A percentile compares a stretch with the other conserved stretches of the same genome.
These are phyloP conservation scores for Komagataella phaffii DNA, from an alignment of 805 yeast genomes.

Conservation along the genomic window DNA sequence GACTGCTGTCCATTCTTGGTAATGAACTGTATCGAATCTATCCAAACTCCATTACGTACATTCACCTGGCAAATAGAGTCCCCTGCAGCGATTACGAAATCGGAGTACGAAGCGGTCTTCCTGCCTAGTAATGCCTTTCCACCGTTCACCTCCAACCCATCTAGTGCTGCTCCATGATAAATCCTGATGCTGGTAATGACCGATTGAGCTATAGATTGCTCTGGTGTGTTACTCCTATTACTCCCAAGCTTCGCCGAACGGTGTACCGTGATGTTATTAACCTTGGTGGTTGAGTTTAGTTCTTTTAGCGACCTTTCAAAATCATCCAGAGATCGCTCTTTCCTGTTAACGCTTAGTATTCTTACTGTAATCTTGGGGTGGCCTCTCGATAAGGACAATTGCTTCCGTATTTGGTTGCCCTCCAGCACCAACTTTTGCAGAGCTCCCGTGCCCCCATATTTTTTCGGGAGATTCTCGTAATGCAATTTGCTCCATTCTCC, in stretches of 20 bases:
- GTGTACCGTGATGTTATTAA: constrained; percentile 5
- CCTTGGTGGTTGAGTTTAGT: constrained; percentile 5
- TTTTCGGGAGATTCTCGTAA: constrained; percentile 45
- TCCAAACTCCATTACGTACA: constrained; percentile 74
- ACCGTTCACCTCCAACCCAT: constrained; percentile 56
- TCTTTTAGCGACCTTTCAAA: constrained; percentile 22
- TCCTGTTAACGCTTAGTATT: constrained; percentile 39
- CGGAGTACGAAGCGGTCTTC: constrained; percentile 35
- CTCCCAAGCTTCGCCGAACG: constrained; percentile 10
- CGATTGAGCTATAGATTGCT: constrained; percentile 21
- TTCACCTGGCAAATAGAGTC: constrained; percentile 50
- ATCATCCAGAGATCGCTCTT: constrained; percentile 49
- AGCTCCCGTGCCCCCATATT: constrained; percentile 48
- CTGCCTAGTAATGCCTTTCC: constrained; percentile 34
- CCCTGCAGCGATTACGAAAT: constrained; percentile 38
- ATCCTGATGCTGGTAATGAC: constrained; percentile 40
- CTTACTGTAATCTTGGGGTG: constrained; percentile 22
- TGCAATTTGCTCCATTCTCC: constrained; percentile 48
- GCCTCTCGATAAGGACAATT: constrained; percentile 15
- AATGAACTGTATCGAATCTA: constrained; percentile 72
- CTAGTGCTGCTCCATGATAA: constrained; percentile 66
- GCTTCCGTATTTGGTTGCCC: constrained; percentile 28
- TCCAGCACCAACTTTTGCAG: constrained; percentile 36
- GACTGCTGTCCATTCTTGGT: constrained; percentile 44
- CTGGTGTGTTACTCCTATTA: constrained; percentile 12